Evolutionary conservation across 2,329 filamentous ascomycete species (phyloP), one percentile per base, ranked within the genome.

Genomic region (Ascochyta fabae): DNA sequence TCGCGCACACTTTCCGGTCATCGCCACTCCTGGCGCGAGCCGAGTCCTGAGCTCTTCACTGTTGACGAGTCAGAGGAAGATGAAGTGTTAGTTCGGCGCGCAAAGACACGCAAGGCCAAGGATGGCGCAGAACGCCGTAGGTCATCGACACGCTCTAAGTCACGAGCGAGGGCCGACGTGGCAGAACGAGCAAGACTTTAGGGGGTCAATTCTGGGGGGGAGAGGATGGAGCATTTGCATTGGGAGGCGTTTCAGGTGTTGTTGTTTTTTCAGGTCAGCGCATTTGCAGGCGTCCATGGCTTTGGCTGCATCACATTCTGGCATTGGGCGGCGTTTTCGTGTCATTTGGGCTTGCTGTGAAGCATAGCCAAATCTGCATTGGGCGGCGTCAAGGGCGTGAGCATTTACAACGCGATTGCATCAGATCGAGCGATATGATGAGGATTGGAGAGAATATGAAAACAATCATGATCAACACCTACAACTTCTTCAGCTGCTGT

Each of bases 21-120:
- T 45, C 70, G 73, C 19, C 75, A 78, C 57, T 77, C 75, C 43
- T 78, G 76, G 73, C 64, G 75, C 19, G 76, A 76, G 48, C 76
- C 76, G 13, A 76, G 74, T 53, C 71, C 71, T 1, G 76, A 77
- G 45, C 66, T 78, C 0, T 78, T 77, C 63, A 78, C 75, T 19
- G 74, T 78, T 26, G 70, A 74, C 40, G 76, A 78, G 56, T 75
- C 75, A 7, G 74, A 73, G 31, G 75, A 77, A 58, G 73, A 72
- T 13, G 72, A 73, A 42, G 52, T 49, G 26, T 49, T 61, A 29
- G 55, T 70, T 16, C 60, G 68, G 44, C 65, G 69, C 15, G 45
- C 64, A 45, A 73, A 69, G 59, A 61, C 61, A 27, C 71, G 65
- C 45, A 72, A 71, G 66, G 62, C 67, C 64, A 72, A 74, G 62